These are phyloP conservation scores for Sechiopsis laciniata DNA, from an alignment of 306 rosid genomes.

Conservation along the genomic window DNA sequence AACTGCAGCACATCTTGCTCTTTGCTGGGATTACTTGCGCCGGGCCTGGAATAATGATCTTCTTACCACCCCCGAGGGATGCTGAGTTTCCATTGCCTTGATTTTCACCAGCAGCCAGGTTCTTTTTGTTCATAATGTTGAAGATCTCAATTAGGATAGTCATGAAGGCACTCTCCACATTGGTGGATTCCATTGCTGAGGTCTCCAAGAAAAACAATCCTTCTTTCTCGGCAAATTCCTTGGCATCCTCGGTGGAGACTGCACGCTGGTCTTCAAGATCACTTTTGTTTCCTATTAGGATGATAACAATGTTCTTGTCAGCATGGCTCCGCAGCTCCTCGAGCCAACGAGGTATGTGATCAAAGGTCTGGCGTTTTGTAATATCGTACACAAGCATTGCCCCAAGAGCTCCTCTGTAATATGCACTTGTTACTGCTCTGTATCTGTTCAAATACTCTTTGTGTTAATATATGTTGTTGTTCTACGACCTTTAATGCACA, in stretches of 20 bases:
- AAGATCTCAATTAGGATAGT: constrained; percentile 84
- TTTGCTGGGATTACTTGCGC: constrained; percentile 76
- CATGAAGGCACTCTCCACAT: constrained; percentile 79
- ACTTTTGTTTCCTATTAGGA: constrained; percentile 77
- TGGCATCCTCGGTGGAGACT: constrained; percentile 79
- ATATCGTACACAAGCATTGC: constrained; percentile 95
- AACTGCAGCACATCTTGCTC: constrained; percentile 57
- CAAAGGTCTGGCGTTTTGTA: constrained; percentile 78
- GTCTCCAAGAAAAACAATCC: constrained; percentile 91
- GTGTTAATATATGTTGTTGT: constrained; percentile 1
- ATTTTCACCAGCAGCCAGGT: constrained; percentile 53
- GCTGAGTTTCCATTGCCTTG: constrained; percentile 68
- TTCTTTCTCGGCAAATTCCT: constrained; percentile 88
- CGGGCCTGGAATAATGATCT: constrained; percentile 73
- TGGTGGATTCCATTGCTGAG: constrained; percentile 76
- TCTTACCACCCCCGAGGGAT: constrained; percentile 66
- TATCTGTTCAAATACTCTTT: constrained; percentile 45
- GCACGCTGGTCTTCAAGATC: constrained; percentile 84
- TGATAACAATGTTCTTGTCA: constrained; percentile 90
- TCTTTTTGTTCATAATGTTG: constrained; percentile 74
- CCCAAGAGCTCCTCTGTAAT: constrained; percentile 95
- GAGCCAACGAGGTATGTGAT: constrained; percentile 94
- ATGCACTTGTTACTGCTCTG: constrained; percentile 94
- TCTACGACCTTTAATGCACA: not conserved
- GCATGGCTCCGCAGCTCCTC: constrained; percentile 93